phyloP scores from a whole-genome alignment of 1,139 yeast genomes.

The Pichia sp. region DNA sequence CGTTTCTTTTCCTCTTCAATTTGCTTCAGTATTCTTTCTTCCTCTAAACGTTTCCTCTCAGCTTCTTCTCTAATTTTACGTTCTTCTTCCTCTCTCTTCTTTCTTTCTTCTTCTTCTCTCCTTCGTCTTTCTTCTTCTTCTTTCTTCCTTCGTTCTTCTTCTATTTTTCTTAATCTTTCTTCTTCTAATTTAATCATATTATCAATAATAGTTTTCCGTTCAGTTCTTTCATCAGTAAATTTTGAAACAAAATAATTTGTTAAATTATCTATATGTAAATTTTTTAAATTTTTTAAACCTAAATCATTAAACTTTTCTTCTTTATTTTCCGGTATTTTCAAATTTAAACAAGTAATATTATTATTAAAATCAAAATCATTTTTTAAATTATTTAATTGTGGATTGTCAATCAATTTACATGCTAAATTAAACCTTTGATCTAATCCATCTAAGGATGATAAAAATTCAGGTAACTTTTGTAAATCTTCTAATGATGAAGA shows the following conservation, averaged over 20 bases:
- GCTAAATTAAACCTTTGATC: constrained; percentile 9
- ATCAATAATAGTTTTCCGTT: constrained; percentile 1
- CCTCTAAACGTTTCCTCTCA: constrained; percentile 13
- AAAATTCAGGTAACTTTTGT: constrained; percentile 3
- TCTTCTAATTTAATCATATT: constrained; percentile 8
- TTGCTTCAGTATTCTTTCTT: constrained; percentile 16
- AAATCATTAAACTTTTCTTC: not conserved
- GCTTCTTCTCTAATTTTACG: constrained; percentile 14
- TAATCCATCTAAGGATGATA: constrained; percentile 8
- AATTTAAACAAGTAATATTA: too few relatives aligned
- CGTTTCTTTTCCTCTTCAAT: constrained; percentile 17
- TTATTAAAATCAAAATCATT: too few relatives aligned
- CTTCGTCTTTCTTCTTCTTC: constrained; percentile 16
- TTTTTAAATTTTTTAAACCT: not conserved
- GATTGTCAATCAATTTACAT: not conserved
- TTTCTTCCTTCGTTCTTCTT: constrained; percentile 16
- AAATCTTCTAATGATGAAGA: constrained; percentile 2
- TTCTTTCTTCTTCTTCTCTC: constrained; percentile 21
- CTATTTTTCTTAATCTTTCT: constrained; percentile 9
- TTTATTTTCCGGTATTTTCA: too few relatives aligned
- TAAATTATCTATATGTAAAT: not conserved
- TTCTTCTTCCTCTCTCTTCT: constrained; percentile 21
- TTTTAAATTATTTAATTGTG: too few relatives aligned
- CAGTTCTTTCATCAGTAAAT: constrained; percentile 1
- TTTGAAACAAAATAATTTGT: constrained; percentile 1